phyloP scores from a whole-genome alignment of 805 yeast species.

The Cyberlindnera japonica region DNA sequence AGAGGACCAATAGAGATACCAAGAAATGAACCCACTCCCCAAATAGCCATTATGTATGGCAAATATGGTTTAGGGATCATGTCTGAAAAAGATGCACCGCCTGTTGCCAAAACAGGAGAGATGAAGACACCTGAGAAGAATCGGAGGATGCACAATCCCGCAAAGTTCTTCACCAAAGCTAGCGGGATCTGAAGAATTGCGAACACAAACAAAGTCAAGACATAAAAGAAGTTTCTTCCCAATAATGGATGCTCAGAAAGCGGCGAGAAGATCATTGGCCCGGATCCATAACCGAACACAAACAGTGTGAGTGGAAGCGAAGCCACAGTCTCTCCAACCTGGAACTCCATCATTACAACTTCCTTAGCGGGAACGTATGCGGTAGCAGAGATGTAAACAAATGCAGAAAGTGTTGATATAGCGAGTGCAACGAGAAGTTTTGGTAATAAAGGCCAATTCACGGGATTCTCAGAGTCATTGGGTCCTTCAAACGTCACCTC shows the following conservation, averaged over 20 bases:
- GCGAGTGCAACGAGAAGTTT: slow-evolving; percentile 37
- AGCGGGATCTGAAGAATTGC: slow-evolving; percentile 52
- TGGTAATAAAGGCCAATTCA: slow-evolving; percentile 47
- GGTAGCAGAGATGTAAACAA: slow-evolving; percentile 56
- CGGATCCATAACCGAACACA: slow-evolving; percentile 58
- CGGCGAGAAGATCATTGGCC: slow-evolving; percentile 58
- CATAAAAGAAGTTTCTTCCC: slow-evolving; percentile 52
- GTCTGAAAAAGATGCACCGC: slow-evolving; percentile 56
- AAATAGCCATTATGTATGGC: slow-evolving; percentile 45
- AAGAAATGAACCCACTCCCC: slow-evolving; percentile 51
- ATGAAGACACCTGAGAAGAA: slow-evolving; percentile 53
- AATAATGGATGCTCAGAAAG: slow-evolving; percentile 50
- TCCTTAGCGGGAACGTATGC: slow-evolving; percentile 50
- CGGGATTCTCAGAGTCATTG: slow-evolving; percentile 54
- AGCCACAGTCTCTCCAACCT: slow-evolving; percentile 42
- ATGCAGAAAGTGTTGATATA: slow-evolving; percentile 43
- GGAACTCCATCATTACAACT: slow-evolving; percentile 42
- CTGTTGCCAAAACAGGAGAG: slow-evolving; percentile 54
- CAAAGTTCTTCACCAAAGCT: slow-evolving; percentile 48
- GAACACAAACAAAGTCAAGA: slow-evolving; percentile 43
- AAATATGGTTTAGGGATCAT: slow-evolving; percentile 38
- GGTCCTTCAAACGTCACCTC: slow-evolving; percentile 21
- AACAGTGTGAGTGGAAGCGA: slow-evolving; percentile 50
- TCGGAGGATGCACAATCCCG: slow-evolving; percentile 47
- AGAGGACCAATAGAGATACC: slow-evolving; percentile 59